Base-by-base conservation (phyloP, 345 rosid genomes). In the Lenwebbia sp. region DNA sequence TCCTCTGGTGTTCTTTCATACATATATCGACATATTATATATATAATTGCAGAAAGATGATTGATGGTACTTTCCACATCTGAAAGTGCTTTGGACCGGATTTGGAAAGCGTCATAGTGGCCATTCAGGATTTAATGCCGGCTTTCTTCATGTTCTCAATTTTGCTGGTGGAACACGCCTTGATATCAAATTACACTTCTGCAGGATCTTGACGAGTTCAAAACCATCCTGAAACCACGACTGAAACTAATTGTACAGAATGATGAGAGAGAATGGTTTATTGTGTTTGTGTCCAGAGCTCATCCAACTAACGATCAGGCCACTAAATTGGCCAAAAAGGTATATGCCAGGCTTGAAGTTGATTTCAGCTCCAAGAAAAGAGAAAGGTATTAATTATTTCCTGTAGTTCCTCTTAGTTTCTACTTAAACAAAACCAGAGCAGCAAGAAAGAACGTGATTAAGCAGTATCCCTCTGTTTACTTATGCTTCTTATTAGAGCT, bases 141-240 rank as follows among this genome's bases (percentile, higher is more conserved):
- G 81, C 81, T 70, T 54, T 70, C 81, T 70, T 70, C 47, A 70
- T 70, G 47, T 70, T 70, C 22, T 70, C 25, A 70, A 40, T 37
- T 33, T 70, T 70, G 81, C 81, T 21, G 26, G 23, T 37, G 81
- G 81, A 70, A 70, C 47, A 9, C 3, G 2, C 26, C 0, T 22
- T 70, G 41, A 33, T 70, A 21, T 44, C 47, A 19, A 33, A 70
- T 70, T 37, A 70, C 81, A 44, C 81, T 74, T 70, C 57, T 87
- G 83, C 92, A 97, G 99, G 99, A 96, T 93, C 98, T 95, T 91
- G 99, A 96, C 83, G 99, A 97, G 93, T 95, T 95, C 91, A 96
- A 93, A 91, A 94, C 93, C 90, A 97, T 97, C 87, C 96, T 97
- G 87, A 96, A 94, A 88, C 99, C 99, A 23, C 98, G 98, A 62